Conservation (phyloP, 2,329 filamentous ascomycete species). For the Hypoxylon sp. region DNA sequence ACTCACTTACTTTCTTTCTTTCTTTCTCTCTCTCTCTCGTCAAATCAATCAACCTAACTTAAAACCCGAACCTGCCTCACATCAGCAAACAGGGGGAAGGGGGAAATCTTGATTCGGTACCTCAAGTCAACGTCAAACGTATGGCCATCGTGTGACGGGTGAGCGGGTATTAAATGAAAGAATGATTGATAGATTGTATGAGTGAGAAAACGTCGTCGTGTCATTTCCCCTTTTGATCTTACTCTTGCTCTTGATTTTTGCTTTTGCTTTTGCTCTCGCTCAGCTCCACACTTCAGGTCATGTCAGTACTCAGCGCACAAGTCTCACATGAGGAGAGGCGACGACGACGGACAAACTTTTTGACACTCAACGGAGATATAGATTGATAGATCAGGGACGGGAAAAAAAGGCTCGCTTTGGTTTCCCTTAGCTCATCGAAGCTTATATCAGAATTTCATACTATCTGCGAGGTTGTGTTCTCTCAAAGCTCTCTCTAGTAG, state of each 20-base stretch:
- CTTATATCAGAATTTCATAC: constrained; percentile 51
- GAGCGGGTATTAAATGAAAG: constrained; percentile 6
- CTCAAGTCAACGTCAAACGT: constrained; percentile 21
- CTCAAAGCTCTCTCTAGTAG: constrained; percentile 46
- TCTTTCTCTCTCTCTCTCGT: constrained; percentile 7
- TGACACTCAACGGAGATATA: constrained; percentile 37
- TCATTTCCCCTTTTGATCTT: constrained; percentile 7
- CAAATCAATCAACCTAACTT: background rate
- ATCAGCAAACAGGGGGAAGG: constrained; percentile 39
- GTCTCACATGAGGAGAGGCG: constrained; percentile 31
- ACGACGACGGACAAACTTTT: constrained; percentile 21
- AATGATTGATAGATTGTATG: background rate
- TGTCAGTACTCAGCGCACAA: constrained; percentile 32
- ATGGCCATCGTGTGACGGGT: constrained; percentile 31
- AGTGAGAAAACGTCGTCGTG: constrained; percentile 21
- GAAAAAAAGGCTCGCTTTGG: background rate
- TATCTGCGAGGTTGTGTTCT: constrained; percentile 54
- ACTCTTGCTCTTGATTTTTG: constrained; percentile 25
- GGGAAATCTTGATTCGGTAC: constrained; percentile 36
- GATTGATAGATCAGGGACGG: constrained; percentile 8
- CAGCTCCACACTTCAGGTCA: constrained; percentile 21
- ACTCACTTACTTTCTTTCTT: background rate
- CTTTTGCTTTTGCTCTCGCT: constrained; percentile 24
- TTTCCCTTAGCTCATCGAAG: constrained; percentile 45
- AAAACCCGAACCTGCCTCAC: constrained; percentile 35